These are phyloP conservation scores for Catunica adiposa DNA, from an alignment of 2,329 filamentous ascomycete genomes.

Conservation along the genomic window DNA sequence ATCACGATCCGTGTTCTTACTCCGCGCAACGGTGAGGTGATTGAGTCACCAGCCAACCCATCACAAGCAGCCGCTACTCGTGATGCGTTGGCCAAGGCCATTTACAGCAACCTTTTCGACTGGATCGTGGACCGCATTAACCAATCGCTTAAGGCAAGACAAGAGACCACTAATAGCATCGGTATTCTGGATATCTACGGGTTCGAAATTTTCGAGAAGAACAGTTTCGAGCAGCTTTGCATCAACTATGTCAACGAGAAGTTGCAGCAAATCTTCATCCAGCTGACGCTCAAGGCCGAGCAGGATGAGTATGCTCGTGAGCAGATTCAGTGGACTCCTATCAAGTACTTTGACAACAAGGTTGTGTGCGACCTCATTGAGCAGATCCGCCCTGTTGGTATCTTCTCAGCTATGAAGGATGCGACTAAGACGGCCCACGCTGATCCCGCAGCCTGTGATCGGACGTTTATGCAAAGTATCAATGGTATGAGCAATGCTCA, in stretches of 20 bases:
- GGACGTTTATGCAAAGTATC: conserved; percentile 85
- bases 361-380: conserved; percentile 96
- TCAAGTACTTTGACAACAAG: conserved; percentile 99
- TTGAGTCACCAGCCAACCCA: conserved; percentile 66
- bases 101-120: conserved; percentile 95
- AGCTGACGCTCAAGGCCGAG: conserved; percentile 87
- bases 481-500: conserved; percentile 86
- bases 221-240: conserved; percentile 96
- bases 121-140: conserved; percentile 96
- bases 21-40: conserved; percentile 47
- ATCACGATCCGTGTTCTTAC: conserved; percentile 79
- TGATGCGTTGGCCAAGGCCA: conserved; percentile 84
- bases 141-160: conserved; percentile 64
- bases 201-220: conserved; percentile 98
- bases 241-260: conserved; percentile 99
- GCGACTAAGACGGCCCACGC: conserved; percentile 97
- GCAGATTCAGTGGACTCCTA: conserved; percentile 96
- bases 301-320: conserved; percentile 94
- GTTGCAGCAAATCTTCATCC: conserved; percentile 96
- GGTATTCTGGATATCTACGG: conserved; percentile 98
- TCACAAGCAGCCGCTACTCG: conserved; percentile 74
- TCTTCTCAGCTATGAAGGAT: conserved; percentile 93
- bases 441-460: conserved; percentile 82
- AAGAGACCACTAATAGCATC: conserved; percentile 64
- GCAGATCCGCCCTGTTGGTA: conserved; percentile 70